Evolutionary conservation across 108 stramenopile species (phyloP).

Genomic region (Nitzschia inconspicua): DNA sequence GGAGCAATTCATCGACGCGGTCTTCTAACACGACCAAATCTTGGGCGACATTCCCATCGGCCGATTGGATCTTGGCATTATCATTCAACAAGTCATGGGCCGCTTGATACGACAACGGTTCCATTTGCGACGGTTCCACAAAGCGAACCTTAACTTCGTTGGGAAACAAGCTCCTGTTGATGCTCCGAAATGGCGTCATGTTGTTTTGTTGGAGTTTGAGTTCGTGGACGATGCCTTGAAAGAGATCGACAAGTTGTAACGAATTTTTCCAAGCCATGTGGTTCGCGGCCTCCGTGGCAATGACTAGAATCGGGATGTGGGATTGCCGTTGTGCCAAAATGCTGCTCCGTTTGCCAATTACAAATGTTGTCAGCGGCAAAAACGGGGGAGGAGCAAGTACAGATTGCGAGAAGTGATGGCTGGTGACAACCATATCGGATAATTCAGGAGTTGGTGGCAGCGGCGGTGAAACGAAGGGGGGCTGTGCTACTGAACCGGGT

Average conservation of each 20-base stretch:
- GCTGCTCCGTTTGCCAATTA: neutral
- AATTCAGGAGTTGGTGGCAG: neutral
- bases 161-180: conserved; percentile 42
- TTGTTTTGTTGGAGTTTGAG: conserved; percentile 8
- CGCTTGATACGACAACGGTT: conserved; percentile 12
- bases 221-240: conserved; percentile 40
- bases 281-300: conserved; percentile 70
- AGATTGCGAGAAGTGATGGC: neutral
- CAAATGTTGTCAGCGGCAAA: conserved; percentile 9
- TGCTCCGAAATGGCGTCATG: conserved; percentile 69
- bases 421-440: neutral
- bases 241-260: conserved; percentile 61
- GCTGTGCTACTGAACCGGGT: too few species aligned
- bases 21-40: conserved; percentile 64
- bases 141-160: conserved; percentile 53
- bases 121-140: conserved; percentile 17
- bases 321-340: conserved; percentile 66
- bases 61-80: conserved; percentile 32
- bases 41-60: conserved; percentile 43
- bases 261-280: conserved; percentile 69
- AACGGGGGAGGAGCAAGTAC: neutral
- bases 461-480: too few species aligned
- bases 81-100: conserved; percentile 39
- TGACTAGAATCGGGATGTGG: conserved; percentile 61
- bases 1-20: conserved; percentile 58